phyloP scores from a whole-genome alignment of 2,329 filamentous ascomycete genomes.

The Claviceps pazoutovae region DNA sequence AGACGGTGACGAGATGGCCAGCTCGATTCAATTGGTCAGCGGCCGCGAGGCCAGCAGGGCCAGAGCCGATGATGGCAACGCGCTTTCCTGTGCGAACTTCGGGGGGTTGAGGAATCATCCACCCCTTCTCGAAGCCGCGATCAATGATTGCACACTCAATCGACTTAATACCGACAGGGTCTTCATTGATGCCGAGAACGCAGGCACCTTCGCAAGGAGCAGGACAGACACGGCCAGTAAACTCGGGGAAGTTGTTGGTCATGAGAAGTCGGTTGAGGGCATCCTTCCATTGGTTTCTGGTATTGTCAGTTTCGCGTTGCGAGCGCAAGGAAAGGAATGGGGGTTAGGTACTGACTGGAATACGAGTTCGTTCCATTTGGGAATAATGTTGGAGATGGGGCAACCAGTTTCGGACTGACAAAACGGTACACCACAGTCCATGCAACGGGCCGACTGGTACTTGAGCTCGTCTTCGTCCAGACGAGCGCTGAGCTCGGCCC shows the following conservation, averaged over 20 bases:
- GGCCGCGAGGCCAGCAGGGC: conserved; percentile 76
- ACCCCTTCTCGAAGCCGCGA: conserved; percentile 92
- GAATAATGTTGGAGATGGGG: conserved; percentile 94
- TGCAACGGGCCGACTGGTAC: conserved; percentile 91
- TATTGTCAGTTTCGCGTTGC: not conserved
- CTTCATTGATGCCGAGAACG: conserved; percentile 90
- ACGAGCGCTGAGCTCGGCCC: conserved; percentile 78
- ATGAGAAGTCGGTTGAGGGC: conserved; percentile 82
- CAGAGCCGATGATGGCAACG: conserved; percentile 80
- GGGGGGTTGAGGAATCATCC: conserved; percentile 80
- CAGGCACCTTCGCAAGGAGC: conserved; percentile 94
- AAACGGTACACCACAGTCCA: conserved; percentile 98
- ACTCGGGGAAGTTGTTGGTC: conserved; percentile 98
- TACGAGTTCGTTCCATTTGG: conserved; percentile 86
- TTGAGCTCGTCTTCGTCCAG: conserved; percentile 91
- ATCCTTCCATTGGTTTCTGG: conserved; percentile 63
- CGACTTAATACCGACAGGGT: conserved; percentile 94
- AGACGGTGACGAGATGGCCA: conserved; percentile 78
- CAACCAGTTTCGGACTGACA: conserved; percentile 94
- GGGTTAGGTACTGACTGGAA: conserved; percentile 27
- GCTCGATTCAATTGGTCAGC: conserved; percentile 92
- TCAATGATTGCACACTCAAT: conserved; percentile 98
- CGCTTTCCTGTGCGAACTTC: conserved; percentile 74
- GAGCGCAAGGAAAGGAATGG: not conserved
- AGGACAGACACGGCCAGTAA: conserved; percentile 91